Evolutionary conservation across 1,139 yeast genomes (phyloP).

Genomic region (Meyerozyma carpophila): DNA sequence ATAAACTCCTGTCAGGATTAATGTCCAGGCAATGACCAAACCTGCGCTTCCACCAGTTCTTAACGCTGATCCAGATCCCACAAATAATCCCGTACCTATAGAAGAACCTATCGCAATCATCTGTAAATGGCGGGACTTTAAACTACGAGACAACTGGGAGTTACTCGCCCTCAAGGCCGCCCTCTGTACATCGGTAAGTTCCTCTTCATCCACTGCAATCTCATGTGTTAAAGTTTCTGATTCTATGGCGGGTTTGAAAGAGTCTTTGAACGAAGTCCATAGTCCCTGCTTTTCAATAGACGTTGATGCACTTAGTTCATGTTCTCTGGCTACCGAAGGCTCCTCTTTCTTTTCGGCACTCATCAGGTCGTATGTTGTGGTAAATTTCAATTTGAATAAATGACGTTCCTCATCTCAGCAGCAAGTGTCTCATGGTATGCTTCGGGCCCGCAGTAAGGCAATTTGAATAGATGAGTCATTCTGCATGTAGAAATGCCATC

Average conservation of each 20-base stretch:
- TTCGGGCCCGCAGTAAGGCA: not conserved
- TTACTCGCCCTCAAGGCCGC: conserved; percentile 34
- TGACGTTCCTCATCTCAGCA: not conserved
- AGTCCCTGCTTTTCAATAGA: conserved; percentile 7
- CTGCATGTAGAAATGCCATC: not conserved
- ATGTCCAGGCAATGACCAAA: conserved; percentile 42
- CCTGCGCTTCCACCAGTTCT: conserved; percentile 64
- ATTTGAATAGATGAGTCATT: not conserved
- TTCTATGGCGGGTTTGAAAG: conserved; percentile 30
- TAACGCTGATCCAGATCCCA: conserved; percentile 60
- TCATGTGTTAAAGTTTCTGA: conserved; percentile 14
- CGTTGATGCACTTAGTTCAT: conserved; percentile 3
- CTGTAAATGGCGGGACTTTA: conserved; percentile 36
- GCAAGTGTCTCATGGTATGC: not conserved
- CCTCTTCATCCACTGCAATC: conserved; percentile 13
- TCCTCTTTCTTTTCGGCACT: not conserved
- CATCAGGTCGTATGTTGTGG: not conserved
- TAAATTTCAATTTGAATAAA: not conserved
- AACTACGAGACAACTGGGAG: conserved; percentile 31
- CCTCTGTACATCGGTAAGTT: conserved; percentile 28
- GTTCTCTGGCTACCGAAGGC: not conserved
- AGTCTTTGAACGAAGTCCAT: conserved; percentile 26
- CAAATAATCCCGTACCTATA: conserved; percentile 69
- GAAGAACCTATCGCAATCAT: conserved; percentile 84
- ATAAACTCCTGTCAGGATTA: conserved; percentile 15